Evolutionary conservation across 768 basidiomycete genomes (phyloP), one percentile per base, ranked within the genome.

Genomic region (Boletus sp.): DNA sequence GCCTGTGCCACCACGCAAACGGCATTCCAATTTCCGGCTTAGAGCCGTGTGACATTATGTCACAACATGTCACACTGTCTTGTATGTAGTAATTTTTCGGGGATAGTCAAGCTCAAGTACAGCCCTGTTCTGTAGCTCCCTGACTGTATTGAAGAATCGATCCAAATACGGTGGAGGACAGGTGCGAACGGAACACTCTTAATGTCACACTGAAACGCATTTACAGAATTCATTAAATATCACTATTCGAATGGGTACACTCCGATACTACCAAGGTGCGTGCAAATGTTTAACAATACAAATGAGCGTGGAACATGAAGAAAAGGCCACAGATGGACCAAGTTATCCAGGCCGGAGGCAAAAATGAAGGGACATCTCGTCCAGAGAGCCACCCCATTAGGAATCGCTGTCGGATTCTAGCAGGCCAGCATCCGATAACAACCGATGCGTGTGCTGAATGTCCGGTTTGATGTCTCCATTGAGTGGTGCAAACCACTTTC

Each of bases 401-500:
- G n/a, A n/a, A n/a, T 56, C 51, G 29, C 40, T 51, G 32, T 60
- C 49, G 14, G 42, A 30, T 21, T 61, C 69, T 19, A 81, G 56
- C 78, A 76, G 80, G 6, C 81, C 82, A 43, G 75, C 79, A 7
- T 76, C 73, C 51, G 71, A 68, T 23, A 87, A 70, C 53, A 87
- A 61, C 32, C 61, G 54, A n/a, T 77, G 76, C 3, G 79, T 74
- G 51, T 77, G 71, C 21, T 66, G 49, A 1, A 60, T 78, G 62
- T 87, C 77, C 3, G 85, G 84, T 66, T 87, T 87, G 51, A 87
- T 77, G 56, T 85, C 83, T 17, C 84, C 85, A 50, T 85, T 81
- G 46, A 83, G 70, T 7, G 85, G 84, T 2, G 84, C 77, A 62
- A 83, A 81, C 64, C 81, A 83, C 64, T 81, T 83, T 33, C 84